Base-by-base conservation (phyloP, 164 flowering plant species). In the Platanus orientalis region DNA sequence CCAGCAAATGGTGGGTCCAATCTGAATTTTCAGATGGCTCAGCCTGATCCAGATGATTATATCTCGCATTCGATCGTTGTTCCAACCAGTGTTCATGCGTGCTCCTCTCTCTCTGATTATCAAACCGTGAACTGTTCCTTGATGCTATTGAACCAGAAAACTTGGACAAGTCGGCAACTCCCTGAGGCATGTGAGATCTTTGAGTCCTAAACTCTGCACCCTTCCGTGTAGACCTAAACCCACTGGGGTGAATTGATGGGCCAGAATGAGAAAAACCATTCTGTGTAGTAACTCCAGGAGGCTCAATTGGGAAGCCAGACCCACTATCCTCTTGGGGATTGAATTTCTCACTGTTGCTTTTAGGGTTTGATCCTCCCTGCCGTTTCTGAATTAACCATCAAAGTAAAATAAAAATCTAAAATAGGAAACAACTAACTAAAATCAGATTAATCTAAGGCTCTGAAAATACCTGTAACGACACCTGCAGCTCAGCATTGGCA, bases 401-500 rank as follows among this genome's bases (percentile, higher is more conserved):
- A 54, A 44, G 54, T 10, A 25, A 57, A 17, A 63, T 13, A 11
- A 2, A 7, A 16, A 20, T 7, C 26, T 47, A 53, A 32, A 39
- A 27, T 23, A 71, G 20, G 70, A 48, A 55, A 54, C 14, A 30
- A 44, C 56, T 42, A 16, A 66, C 26, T 20, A 54, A 21, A 45
- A 52, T 40, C 47, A 42, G 34, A 57, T 34, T 30, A 26, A 49
- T 16, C 52, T 29, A 2, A 16, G 24, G 28, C 3, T 17, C 50
- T 4, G 47, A 34, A 64, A 23, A 60, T 76, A 83, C 87, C 82
- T 72, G 82, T 48, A 72, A 61, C 50, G 86, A 79, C 17, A 67
- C 75, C 70, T 69, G 88, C 60, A 76, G 66, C 72, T 88, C 87
- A 36, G 81, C 84, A 80, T 84, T 90, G 44, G 86, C 83, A 69